Percentiles rank a stretch among this genome's conserved stretches.
These are phyloP conservation scores for Aspergillus affinis DNA, from an alignment of 495 filamentous ascomycete species.

Conservation along the genomic window DNA sequence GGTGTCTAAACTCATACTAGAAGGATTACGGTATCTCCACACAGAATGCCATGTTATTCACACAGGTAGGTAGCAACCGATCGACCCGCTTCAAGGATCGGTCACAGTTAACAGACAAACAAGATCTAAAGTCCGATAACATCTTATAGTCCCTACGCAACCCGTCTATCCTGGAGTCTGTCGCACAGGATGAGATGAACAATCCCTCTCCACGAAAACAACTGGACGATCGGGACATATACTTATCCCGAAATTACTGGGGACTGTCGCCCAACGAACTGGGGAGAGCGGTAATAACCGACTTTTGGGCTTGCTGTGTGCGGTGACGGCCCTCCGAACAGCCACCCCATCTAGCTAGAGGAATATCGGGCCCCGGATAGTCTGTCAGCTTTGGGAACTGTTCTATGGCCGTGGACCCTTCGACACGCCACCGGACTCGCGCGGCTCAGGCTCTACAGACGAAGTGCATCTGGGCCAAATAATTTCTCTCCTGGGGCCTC, in stretches of 20 bases:
- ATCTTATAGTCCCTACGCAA: constrained; percentile 39
- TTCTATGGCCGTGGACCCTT: constrained; percentile 28
- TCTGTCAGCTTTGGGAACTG: constrained; percentile 11
- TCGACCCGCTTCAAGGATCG: constrained; percentile 12
- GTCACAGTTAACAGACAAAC: constrained; percentile 15
- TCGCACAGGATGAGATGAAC: constrained; percentile 27
- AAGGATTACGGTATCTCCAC: constrained; percentile 42
- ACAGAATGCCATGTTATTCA: constrained; percentile 37
- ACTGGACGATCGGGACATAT: constrained; percentile 30
- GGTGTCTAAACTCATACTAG: constrained; percentile 29
- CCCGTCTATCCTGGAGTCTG: constrained; percentile 29
- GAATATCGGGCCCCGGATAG: too few species aligned
- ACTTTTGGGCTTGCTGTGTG: constrained; percentile 38
- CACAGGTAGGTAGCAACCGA: constrained; percentile 28
- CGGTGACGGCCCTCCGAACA: constrained; percentile 22
- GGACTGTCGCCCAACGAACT: constrained; percentile 10
- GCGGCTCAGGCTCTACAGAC: constrained; percentile 17
- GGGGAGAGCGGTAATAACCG: constrained; percentile 31
- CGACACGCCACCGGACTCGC: constrained; percentile 18
- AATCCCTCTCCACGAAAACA: constrained; percentile 34
- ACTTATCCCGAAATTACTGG: constrained; percentile 37
- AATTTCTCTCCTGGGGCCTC: constrained; percentile 28
- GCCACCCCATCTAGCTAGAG: constrained; percentile 33
- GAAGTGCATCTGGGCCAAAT: constrained; percentile 30
- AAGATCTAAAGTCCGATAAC: constrained; percentile 45